phyloP scores from a whole-genome alignment of 495 filamentous ascomycete genomes.

The Trichoderma erinaceum region DNA sequence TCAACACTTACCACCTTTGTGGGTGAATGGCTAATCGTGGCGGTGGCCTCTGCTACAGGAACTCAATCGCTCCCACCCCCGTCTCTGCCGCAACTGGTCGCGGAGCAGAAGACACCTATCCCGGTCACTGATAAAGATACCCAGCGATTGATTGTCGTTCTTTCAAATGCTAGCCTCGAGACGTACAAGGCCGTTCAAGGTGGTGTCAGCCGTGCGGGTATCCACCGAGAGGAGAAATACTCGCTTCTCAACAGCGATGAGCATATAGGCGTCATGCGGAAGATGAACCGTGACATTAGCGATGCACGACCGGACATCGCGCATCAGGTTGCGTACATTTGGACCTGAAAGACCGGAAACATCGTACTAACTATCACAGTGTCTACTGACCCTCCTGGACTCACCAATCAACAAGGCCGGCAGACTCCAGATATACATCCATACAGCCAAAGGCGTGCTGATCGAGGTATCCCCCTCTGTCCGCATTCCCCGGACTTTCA shows the following conservation, averaged over 20 bases:
- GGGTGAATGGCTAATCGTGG: not conserved
- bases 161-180: conserved; percentile 94
- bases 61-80: conserved; percentile 95
- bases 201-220: conserved; percentile 54
- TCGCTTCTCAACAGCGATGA: conserved; percentile 96
- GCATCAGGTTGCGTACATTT: conserved; percentile 68
- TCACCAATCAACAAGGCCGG: conserved; percentile 98
- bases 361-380: conserved; percentile 55
- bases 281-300: conserved; percentile 98
- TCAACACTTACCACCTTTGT: not conserved
- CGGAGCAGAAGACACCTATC: conserved; percentile 86
- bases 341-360: conserved; percentile 28
- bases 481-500: conserved; percentile 95
- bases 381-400: conserved; percentile 92
- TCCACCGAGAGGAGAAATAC: conserved; percentile 83
- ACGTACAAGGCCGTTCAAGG: conserved; percentile 84
- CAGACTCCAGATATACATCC: conserved; percentile 95
- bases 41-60: conserved; percentile 26
- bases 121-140: conserved; percentile 78
- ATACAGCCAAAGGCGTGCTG: conserved; percentile 90
- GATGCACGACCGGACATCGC: conserved; percentile 96
- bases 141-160: conserved; percentile 86
- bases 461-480: conserved; percentile 97
- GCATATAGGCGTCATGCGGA: conserved; percentile 97
- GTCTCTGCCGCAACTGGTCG: conserved; percentile 79